Conservation (phyloP, 371 early-diverging fungal genomes). For the Mortierella sp. region DNA sequence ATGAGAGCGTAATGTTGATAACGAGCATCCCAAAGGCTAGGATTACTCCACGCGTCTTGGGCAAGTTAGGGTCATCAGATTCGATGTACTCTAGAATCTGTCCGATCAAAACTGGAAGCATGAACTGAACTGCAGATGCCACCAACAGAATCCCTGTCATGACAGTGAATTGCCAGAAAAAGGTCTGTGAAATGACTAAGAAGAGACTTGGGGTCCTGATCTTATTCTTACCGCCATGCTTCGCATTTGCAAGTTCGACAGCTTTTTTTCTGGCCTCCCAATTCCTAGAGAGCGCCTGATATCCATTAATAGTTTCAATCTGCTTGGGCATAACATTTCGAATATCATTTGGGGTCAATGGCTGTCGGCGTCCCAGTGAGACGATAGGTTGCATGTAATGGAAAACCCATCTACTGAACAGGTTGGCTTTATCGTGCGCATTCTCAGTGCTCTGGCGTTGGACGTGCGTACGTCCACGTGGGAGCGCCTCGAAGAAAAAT, state of each 20-base stretch:
- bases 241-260: not conserved
- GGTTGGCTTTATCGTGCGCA: slow-evolving; percentile 25
- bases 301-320: not conserved
- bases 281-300: slow-evolving; percentile 5
- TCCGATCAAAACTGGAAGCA: slow-evolving; percentile 4
- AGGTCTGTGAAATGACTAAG: slow-evolving; percentile 11
- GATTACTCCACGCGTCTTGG: slow-evolving; percentile 3
- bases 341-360: slow-evolving; percentile 24
- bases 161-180: slow-evolving; percentile 3
- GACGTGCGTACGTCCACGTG: slow-evolving; percentile 19
- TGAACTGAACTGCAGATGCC: slow-evolving; percentile 2
- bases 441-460: slow-evolving; percentile 17
- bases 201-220: slow-evolving; percentile 14
- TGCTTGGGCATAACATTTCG: slow-evolving; percentile 9
- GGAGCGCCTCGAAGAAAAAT: slow-evolving; percentile 29
- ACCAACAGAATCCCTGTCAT: not conserved
- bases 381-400: slow-evolving; percentile 23
- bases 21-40: slow-evolving; percentile 26
- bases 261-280: slow-evolving; percentile 13
- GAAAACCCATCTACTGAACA: slow-evolving; percentile 30
- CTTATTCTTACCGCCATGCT: not conserved
- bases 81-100: slow-evolving; percentile 14
- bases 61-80: not conserved
- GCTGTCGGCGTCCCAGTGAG: slow-evolving; percentile 14
- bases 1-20: slow-evolving; percentile 1